Evolutionary conservation across 1,284 basidiomycete genomes (phyloP).

Genomic region (Apiotrichum gamsii): DNA sequence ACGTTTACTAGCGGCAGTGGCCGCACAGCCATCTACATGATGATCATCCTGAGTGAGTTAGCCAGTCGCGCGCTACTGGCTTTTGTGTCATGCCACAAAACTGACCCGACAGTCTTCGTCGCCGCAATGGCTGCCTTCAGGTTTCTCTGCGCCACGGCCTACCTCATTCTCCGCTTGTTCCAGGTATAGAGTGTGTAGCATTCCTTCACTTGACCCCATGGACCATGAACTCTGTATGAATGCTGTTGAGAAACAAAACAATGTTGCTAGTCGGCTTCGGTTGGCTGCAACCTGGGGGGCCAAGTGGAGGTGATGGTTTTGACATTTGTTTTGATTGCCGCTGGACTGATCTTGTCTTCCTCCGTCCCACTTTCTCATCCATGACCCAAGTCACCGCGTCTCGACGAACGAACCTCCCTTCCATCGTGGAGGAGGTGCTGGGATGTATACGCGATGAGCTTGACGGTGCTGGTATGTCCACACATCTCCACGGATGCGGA

Average conservation of each 20-base stretch:
- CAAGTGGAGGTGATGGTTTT: too few species aligned
- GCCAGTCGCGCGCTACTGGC: too few species aligned
- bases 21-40: conserved; percentile 49
- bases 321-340: too few species aligned
- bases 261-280: too few species aligned
- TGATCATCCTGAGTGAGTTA: conserved; percentile 36
- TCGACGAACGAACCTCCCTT: too few species aligned
- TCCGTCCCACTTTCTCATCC: too few species aligned
- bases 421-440: background rate
- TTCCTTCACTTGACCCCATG: too few species aligned
- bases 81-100: background rate
- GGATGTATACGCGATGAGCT: background rate
- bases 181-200: conserved; percentile 49
- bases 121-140: conserved; percentile 50
- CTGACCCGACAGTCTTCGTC: conserved; percentile 39
- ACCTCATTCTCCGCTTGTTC: conserved; percentile 59
- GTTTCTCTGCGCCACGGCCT: conserved; percentile 59
- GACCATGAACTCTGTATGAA: background rate
- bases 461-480: background rate
- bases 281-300: too few species aligned
- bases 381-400: too few species aligned
- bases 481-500: too few species aligned
- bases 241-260: background rate
- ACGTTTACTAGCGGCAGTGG: conserved; percentile 60
- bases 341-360: too few species aligned